These are phyloP conservation scores for Naganishia randhawae DNA, from an alignment of 768 basidiomycete species.

Conservation along the genomic window DNA sequence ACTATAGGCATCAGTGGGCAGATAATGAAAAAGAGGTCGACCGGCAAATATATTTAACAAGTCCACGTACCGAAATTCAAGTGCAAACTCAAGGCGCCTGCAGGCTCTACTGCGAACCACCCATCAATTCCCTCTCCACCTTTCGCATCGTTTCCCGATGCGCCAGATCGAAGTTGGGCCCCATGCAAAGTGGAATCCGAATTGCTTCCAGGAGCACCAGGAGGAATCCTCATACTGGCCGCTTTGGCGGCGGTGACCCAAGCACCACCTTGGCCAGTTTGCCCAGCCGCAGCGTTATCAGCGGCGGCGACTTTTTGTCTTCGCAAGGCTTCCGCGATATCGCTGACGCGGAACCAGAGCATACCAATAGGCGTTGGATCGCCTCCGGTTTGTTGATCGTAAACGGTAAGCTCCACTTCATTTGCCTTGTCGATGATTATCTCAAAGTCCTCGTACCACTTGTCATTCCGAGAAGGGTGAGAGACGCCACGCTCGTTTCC, in stretches of 20 bases:
- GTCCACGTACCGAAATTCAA: slow-evolving; percentile 79
- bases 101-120: slow-evolving; percentile 96
- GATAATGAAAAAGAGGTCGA: neutral
- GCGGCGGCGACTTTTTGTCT: slow-evolving; percentile 88
- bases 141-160: slow-evolving; percentile 31
- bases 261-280: slow-evolving; percentile 56
- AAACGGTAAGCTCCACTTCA: slow-evolving; percentile 93
- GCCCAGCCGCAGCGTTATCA: slow-evolving; percentile 57
- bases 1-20: slow-evolving; percentile 61
- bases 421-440: slow-evolving; percentile 96
- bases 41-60: neutral
- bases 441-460: slow-evolving; percentile 97
- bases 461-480: slow-evolving; percentile 86
- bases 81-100: slow-evolving; percentile 81
- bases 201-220: slow-evolving; percentile 24
- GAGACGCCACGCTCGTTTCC: slow-evolving; percentile 88
- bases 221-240: slow-evolving; percentile 67
- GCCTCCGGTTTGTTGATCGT: slow-evolving; percentile 76
- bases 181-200: slow-evolving; percentile 28
- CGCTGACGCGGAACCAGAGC: slow-evolving; percentile 88
- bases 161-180: slow-evolving; percentile 51
- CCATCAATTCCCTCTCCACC: slow-evolving; percentile 70
- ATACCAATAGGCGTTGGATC: slow-evolving; percentile 89
- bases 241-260: slow-evolving; percentile 68
- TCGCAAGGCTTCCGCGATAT: slow-evolving; percentile 86